Evolutionary conservation across 2,329 filamentous ascomycete genomes (phyloP).

Genomic region (Cytospora chrysosperma): DNA sequence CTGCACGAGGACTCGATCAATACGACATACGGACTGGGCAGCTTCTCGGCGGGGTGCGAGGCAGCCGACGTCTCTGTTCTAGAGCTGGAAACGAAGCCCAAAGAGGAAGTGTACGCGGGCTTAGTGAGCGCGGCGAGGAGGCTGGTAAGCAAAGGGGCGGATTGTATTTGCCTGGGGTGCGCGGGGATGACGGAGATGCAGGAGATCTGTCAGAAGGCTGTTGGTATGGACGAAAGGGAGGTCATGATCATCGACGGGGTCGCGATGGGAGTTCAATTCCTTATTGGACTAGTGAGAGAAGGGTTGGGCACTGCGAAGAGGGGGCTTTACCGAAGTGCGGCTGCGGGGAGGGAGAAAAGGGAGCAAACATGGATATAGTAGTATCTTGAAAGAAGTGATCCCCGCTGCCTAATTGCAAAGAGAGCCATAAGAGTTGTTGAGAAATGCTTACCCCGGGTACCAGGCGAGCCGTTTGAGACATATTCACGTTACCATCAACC

Average conservation of each 20-base stretch:
- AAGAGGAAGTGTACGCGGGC: conserved; percentile 38
- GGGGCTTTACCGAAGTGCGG: conserved; percentile 42
- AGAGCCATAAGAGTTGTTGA: too few species aligned
- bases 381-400: neutral
- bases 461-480: too few species aligned
- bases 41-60: conserved; percentile 43
- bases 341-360: conserved; percentile 34
- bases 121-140: conserved; percentile 39
- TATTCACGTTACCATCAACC: too few species aligned
- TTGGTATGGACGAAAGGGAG: conserved; percentile 40
- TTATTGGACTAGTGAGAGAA: conserved; percentile 45
- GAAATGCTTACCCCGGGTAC: too few species aligned
- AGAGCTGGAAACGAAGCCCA: conserved; percentile 41
- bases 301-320: conserved; percentile 45
- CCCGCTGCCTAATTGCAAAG: too few species aligned
- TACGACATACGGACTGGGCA: conserved; percentile 40
- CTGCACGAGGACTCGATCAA: conserved; percentile 41
- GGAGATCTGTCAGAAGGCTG: conserved; percentile 44
- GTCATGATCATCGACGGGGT: conserved; percentile 53
- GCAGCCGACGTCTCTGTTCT: conserved; percentile 41
- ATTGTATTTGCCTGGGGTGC: conserved; percentile 44
- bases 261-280: conserved; percentile 45
- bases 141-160: conserved; percentile 36
- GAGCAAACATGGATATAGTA: conserved; percentile 39
- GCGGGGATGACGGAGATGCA: conserved; percentile 49